These are phyloP conservation scores for Leccinum rimulosum DNA, from an alignment of 768 basidiomycete species.

Conservation along the genomic window DNA sequence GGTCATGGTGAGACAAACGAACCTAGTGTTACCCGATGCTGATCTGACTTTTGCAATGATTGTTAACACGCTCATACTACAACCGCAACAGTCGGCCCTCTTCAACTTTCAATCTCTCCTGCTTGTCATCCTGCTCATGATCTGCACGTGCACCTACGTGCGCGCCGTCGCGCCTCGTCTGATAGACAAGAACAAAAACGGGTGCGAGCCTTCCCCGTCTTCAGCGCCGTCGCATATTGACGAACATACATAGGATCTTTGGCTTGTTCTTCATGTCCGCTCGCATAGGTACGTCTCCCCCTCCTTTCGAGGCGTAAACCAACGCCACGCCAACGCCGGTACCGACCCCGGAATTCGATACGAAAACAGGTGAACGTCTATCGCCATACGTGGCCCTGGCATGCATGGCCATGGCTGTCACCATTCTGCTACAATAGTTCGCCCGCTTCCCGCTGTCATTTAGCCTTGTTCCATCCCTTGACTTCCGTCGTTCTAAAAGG, in stretches of 20 bases:
- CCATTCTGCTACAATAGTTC: conserved; percentile 49
- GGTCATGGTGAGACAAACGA: not conserved
- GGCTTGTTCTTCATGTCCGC: conserved; percentile 96
- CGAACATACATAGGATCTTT: conserved; percentile 57
- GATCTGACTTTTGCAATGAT: not conserved
- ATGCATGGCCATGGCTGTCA: conserved; percentile 89
- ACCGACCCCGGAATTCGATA: not conserved
- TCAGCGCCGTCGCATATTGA: not conserved
- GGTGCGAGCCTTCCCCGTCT: conserved; percentile 47
- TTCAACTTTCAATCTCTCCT: conserved; percentile 98
- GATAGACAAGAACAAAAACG: conserved; percentile 91
- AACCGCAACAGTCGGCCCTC: conserved; percentile 70
- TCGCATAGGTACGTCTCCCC: conserved; percentile 72
- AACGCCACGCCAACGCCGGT: not conserved
- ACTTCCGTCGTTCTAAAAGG: not conserved
- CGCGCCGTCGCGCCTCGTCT: conserved; percentile 87
- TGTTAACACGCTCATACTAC: not conserved
- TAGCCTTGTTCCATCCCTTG: not conserved
- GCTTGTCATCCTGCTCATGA: conserved; percentile 87
- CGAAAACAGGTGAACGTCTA: conserved; percentile 78
- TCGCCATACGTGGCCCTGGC: conserved; percentile 96
- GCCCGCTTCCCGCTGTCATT: not conserved
- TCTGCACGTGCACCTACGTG: conserved; percentile 97
- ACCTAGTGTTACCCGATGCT: not conserved
- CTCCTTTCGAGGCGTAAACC: not conserved